Base-by-base conservation (phyloP, 768 basidiomycete species). In the Trametes maxima region DNA sequence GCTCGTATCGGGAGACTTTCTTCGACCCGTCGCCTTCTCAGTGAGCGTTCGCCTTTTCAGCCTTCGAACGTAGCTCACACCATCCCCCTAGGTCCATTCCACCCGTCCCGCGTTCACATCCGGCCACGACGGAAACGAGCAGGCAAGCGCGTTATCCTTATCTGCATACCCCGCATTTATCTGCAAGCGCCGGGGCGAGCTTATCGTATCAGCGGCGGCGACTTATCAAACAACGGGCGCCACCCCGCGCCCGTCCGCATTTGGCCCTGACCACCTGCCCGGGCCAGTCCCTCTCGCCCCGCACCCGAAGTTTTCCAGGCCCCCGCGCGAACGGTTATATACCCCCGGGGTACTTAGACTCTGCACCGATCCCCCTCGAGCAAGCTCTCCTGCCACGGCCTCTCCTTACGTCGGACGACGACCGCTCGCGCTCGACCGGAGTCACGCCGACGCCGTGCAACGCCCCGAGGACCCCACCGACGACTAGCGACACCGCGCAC, bases 211-310 rank as follows among this genome's bases (percentile, higher is more conserved):
- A 54, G 48, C 49, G n/a, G 43, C 40, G 19, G 16, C 49, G 54
- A 56, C 60, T 62, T 62, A 62, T 62, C 60, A 33, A 19, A 4
- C 25, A 8, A 28, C 33, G 49, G 48, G 60, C 60, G 60, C 43
- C 47, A 39, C 13, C 46, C 22, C 42, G 21, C 22, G 13, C 33
- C 39, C 28, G 28, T 8, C 48, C 47, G 37, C 56, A 49, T 24
- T 28, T 28, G 12, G 47, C 33, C 21, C 17, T 7, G 21, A 10
- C 45, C 12, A 28, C 43, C 47, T 28, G 40, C 40, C 57, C 35
- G 35, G 48, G 57, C 57, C 6, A 11, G 16, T 19, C 24, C 25
- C 55, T 55, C 54, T 45, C 43, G 54, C 54, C 56, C 56, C 43
- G 19, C 44, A 24, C 21, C 6, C 54, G 44, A 57, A 57, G 45